phyloP scores from a whole-genome alignment of 768 basidiomycete genomes.

The Mycena haematopus region DNA sequence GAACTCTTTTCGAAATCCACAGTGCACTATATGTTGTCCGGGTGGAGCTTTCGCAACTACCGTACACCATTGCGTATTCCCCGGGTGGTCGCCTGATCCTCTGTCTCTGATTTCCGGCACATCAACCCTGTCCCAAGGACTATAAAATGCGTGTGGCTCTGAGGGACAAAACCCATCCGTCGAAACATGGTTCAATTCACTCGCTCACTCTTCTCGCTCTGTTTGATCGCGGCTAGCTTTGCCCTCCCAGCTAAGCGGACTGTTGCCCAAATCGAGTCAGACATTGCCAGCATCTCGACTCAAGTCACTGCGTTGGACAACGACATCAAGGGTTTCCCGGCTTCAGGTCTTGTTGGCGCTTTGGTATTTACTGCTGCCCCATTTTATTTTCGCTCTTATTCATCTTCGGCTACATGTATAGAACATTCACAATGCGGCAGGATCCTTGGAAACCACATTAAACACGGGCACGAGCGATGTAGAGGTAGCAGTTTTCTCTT shows the following conservation, averaged over 20 bases:
- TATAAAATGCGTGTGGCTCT: constrained; percentile 16
- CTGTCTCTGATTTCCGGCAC: background rate
- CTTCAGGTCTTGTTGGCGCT: constrained; percentile 33
- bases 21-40: background rate
- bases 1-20: background rate
- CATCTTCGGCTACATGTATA: constrained; percentile 7
- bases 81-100: constrained; percentile 19
- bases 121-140: background rate
- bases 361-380: constrained; percentile 32
- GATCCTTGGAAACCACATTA: constrained; percentile 31
- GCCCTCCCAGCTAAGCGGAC: constrained; percentile 29
- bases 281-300: constrained; percentile 33
- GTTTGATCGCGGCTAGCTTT: constrained; percentile 15
- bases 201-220: constrained; percentile 20
- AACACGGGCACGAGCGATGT: constrained; percentile 36
- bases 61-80: background rate
- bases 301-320: constrained; percentile 37
- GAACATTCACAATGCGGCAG: constrained; percentile 37
- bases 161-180: constrained; percentile 5
- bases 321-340: constrained; percentile 37
- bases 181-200: constrained; percentile 27
- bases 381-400: background rate
- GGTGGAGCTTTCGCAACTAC: background rate
- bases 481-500: constrained; percentile 25
- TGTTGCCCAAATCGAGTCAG: constrained; percentile 36